phyloP scores from a whole-genome alignment of 2,329 filamentous ascomycete species.

The Colletotrichum chrysophilum region DNA sequence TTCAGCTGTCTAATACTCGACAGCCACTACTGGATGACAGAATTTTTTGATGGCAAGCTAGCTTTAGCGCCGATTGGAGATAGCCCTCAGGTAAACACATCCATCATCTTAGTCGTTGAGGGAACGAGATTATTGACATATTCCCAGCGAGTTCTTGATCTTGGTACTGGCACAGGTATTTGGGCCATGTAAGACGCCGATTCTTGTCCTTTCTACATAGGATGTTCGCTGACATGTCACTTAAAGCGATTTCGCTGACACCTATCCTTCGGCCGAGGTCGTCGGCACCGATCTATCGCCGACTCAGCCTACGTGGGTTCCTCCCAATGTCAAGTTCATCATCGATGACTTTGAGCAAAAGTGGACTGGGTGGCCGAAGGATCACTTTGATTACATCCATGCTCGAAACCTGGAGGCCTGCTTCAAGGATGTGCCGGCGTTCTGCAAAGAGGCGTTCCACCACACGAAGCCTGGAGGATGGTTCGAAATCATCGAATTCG shows the following conservation, averaged over 20 bases:
- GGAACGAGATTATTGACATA: too few species aligned
- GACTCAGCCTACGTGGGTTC: slow-evolving; percentile 45
- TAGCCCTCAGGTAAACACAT: slow-evolving; percentile 27
- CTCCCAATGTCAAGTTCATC: slow-evolving; percentile 39
- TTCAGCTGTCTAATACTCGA: neutral
- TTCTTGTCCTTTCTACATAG: too few species aligned
- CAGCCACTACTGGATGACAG: neutral
- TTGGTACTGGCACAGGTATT: slow-evolving; percentile 48
- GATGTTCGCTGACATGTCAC: too few species aligned
- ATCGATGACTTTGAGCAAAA: slow-evolving; percentile 37
- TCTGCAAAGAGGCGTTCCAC: slow-evolving; percentile 56
- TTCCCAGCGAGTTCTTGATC: too few species aligned
- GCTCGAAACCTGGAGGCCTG: slow-evolving; percentile 63
- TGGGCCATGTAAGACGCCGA: slow-evolving; percentile 50
- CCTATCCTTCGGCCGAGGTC: slow-evolving; percentile 46
- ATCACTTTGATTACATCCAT: slow-evolving; percentile 64
- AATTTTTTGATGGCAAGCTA: slow-evolving; percentile 38
- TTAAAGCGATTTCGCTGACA: slow-evolving; percentile 51
- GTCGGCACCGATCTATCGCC: slow-evolving; percentile 60
- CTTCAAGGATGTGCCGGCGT: slow-evolving; percentile 58
- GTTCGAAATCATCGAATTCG: slow-evolving; percentile 33
- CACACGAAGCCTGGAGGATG: slow-evolving; percentile 49
- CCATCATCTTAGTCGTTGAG: too few species aligned
- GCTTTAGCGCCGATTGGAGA: slow-evolving; percentile 39
- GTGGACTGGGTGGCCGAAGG: slow-evolving; percentile 44